A percentile compares a stretch with the other conserved stretches of the same genome.
phyloP scores from a whole-genome alignment of 2,329 filamentous ascomycete genomes.

The Colletotrichum tropicale region DNA sequence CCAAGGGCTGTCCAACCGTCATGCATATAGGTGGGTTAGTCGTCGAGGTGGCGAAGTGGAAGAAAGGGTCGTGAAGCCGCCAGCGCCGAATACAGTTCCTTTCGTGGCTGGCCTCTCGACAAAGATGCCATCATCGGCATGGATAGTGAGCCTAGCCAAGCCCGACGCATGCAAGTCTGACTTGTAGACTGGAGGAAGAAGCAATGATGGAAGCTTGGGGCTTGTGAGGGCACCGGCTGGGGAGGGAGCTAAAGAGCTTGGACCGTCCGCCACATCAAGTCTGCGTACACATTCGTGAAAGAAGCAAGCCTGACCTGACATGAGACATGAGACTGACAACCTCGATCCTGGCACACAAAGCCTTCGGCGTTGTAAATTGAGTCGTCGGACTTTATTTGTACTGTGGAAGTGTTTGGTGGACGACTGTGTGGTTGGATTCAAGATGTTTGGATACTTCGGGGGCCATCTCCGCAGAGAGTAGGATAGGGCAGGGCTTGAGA shows the following conservation, averaged over 20 bases:
- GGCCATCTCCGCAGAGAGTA: background rate
- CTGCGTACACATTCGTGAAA: background rate
- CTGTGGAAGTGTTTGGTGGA: background rate
- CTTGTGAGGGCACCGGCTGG: background rate
- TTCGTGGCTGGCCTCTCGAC: background rate
- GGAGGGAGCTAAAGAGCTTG: constrained; percentile 3
- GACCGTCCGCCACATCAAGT: background rate
- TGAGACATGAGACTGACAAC: background rate
- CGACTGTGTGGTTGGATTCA: background rate
- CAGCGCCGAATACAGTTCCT: background rate
- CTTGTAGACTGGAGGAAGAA: background rate
- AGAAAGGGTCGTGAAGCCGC: background rate
- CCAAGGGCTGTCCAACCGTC: background rate
- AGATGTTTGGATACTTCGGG: background rate
- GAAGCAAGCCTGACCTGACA: background rate
- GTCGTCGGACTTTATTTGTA: background rate
- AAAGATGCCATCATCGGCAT: background rate
- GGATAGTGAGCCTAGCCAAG: background rate
- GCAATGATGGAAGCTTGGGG: constrained; percentile 2
- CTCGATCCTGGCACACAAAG: background rate
- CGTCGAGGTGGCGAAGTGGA: background rate
- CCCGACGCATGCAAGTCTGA: background rate
- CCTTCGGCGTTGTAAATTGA: background rate
- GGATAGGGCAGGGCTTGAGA: background rate
- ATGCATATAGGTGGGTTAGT: background rate